Percentiles rank a stretch among this genome's conserved stretches.
Evolutionary conservation across 2,329 filamentous ascomycete species (phyloP).

Genomic region (Dothideomycetidae sp.): DNA sequence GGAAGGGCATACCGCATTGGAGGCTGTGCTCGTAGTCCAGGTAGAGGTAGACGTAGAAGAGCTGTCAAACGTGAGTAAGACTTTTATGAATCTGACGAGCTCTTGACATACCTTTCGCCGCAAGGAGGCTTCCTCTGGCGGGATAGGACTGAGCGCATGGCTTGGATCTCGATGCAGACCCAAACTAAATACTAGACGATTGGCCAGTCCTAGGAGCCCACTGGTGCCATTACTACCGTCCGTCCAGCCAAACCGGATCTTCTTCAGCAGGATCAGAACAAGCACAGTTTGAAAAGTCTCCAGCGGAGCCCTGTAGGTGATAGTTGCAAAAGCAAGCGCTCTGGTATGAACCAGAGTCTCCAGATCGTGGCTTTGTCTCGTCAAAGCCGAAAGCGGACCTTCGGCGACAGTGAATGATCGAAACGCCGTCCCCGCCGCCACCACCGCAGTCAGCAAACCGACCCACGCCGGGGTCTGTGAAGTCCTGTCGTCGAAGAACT

Average conservation of each 20-base stretch:
- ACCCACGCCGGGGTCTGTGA: constrained; percentile 1
- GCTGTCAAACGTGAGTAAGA: background rate
- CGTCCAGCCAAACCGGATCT: constrained; percentile 1
- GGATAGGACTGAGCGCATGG: background rate
- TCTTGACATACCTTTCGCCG: constrained; percentile 2
- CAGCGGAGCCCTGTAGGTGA: background rate
- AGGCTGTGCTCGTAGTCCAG: constrained; percentile 2
- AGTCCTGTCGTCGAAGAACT: constrained; percentile 1
- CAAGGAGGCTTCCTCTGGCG: background rate
- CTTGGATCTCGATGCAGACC: constrained; percentile 3
- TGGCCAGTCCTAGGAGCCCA: background rate
- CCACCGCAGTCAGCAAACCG: background rate
- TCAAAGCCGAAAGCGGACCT: background rate
- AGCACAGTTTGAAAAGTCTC: constrained; percentile 1
- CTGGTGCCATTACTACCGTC: constrained; percentile 3
- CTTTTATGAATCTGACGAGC: no score
- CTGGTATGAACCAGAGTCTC: constrained; percentile 1
- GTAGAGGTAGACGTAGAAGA: constrained; percentile 3
- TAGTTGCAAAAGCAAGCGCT: background rate
- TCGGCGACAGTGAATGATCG: constrained; percentile 1
- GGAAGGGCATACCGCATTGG: constrained; percentile 4
- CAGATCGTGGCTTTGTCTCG: background rate
- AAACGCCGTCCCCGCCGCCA: background rate
- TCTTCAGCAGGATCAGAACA: background rate
- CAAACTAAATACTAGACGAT: background rate